A percentile compares a stretch with the other conserved stretches of the same genome.
Evolutionary conservation across 2,329 filamentous ascomycete species (phyloP).

Genomic region (Calonectria naviculata): DNA sequence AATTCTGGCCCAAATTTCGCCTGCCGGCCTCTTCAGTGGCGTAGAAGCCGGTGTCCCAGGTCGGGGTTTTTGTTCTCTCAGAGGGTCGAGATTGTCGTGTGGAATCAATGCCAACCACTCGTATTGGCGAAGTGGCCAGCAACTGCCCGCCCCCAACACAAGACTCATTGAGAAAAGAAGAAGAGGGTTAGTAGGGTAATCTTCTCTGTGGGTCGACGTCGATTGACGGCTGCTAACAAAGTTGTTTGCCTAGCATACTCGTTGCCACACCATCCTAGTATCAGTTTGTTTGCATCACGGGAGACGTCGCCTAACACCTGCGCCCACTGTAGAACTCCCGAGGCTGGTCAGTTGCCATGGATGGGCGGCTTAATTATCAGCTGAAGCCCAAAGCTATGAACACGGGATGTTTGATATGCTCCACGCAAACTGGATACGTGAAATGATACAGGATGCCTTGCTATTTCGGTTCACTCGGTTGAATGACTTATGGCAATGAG

Average conservation of each 20-base stretch:
- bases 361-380: constrained; percentile 3
- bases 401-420: background rate
- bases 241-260: background rate
- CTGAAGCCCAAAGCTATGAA: background rate
- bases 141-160: background rate
- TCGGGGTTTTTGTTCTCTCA: constrained; percentile 7
- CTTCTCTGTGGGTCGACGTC: background rate
- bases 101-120: background rate
- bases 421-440: constrained; percentile 9
- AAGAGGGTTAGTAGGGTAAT: background rate
- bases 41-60: constrained; percentile 14
- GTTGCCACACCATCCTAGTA: background rate
- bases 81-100: constrained; percentile 10
- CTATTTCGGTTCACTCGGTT: constrained; percentile 23
- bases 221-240: background rate
- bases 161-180: background rate
- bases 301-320: background rate
- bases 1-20: constrained; percentile 18
- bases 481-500: constrained; percentile 20
- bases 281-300: constrained; percentile 3
- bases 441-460: background rate
- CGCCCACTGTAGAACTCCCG: background rate
- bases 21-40: constrained; percentile 19
- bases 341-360: background rate
- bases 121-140: background rate